Evolutionary conservation across 169 alveolate species (phyloP), one percentile per base, ranked within the genome.

Genomic region (Babesia caballi): DNA sequence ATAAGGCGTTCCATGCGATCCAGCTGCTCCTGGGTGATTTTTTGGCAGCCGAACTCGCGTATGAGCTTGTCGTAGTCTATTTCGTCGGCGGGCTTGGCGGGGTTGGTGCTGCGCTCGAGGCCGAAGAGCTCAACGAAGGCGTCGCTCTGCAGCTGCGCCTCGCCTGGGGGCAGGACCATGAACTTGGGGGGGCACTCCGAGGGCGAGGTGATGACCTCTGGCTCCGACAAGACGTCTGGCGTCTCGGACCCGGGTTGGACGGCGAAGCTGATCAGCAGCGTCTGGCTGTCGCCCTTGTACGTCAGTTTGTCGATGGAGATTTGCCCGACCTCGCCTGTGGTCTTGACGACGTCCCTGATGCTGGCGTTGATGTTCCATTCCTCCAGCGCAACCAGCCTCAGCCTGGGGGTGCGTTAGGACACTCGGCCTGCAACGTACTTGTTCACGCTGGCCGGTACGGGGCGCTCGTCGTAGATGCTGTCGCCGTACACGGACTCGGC

Each of bases 41-140:
- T 75, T 28, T 93, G 82, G 69, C 98, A 94, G 5, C 99, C 99
- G 71, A 97, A 97, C 66, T 96, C 90, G 36, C 92, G 91, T 17
- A 96, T 90, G 23, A 97, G 85, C 81, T 95, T 96, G 46, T 95
- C 95, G 59, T 97, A 96, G 83, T 96, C 97, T 14, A 97, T 92
- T n/a, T 94, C 90, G 25, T 78, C 85, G 27, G 66, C 90, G 4
- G 70, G 46, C 60, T 63, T 81, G 73, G 88, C 74, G 0, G 87
- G 83, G 19, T 85, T 83, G 19, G 80, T 35, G 54, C 40, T 46
- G 38, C 89, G 65, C 33, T 63, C 46, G 74, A 82, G 32, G 82
- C 51, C 53, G 74, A 71, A 71, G 25, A 85, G 59, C 38, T 69
- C 87, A 46, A 51, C 63, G 65, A 53, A 74, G 28, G 50, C 41